Base-by-base conservation (phyloP, 257 asterid species). In the Primulina eburnea region DNA sequence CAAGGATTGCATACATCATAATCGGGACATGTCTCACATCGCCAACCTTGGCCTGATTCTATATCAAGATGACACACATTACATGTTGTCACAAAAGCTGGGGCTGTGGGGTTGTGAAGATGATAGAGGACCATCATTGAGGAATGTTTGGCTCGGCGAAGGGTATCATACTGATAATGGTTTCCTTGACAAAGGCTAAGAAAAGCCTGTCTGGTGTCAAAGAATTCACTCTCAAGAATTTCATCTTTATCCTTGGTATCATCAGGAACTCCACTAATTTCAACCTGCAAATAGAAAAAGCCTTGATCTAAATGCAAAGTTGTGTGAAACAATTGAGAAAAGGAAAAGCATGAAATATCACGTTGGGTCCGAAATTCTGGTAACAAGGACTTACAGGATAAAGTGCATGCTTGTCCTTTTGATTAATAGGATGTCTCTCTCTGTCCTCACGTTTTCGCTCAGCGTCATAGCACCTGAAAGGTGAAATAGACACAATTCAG, bases 71-170 rank as follows among this genome's bases (percentile, higher is more conserved):
- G 83, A 67, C 99, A 93, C 43, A 72, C 82, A 72, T 74, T 80
- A 83, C 99, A 93, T 29, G 92, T 85, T 9, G 84, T 79, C 80
- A 90, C 99, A 68, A 87, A 90, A 73, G 99, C 95, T 29, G 99
- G 97, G 53, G 96, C 99, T 33, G 96, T 90, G 50, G 99, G 99
- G 79, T 93, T 93, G 78, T 93, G 99, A 76, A 93, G 96, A 82
- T 93, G 99, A 82, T 90, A 93, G 74, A 93, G 97, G 79, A 93
- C 96, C 99, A 93, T 93, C 96, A 93, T 90, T 24, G 99, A 94
- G 30, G 99, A 94, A 84, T 94, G 98, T 82, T 94, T 94, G 57
- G 99, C 99, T 55, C 99, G 93, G 6, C 98, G 94, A 43, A 91
- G 95, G 61, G 99, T 94, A 80, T 94, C 99, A 56, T 91, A 94